Conservation (phyloP, 129 eudicot species). For the Arctium lappa region DNA sequence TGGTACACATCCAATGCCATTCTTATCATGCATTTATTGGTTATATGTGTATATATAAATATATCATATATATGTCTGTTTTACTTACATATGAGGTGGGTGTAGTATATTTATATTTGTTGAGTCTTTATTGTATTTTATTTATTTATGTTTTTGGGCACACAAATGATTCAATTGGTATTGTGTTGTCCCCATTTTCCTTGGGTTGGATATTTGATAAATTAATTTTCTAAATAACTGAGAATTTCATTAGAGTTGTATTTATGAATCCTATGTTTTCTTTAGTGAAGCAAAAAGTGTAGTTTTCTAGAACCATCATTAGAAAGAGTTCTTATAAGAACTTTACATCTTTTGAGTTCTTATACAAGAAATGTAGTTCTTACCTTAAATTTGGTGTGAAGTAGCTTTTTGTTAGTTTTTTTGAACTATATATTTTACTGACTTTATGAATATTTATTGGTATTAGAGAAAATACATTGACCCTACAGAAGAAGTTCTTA, state of each 20-base stretch:
- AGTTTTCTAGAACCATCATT: no score
- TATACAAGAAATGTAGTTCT: no score
- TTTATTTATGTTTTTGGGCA: not conserved
- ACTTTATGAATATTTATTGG: no score
- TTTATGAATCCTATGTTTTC: not conserved
- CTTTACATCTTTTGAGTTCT: no score
- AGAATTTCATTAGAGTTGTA: not conserved
- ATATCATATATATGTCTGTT: not conserved
- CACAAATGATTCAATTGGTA: not conserved
- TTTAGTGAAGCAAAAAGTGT: not conserved
- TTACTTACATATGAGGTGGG: slow-evolving; percentile 12
- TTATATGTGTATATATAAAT: slow-evolving; percentile 5
- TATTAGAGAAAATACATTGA: no score
- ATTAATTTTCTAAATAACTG: not conserved
- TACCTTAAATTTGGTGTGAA: no score
- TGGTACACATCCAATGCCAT: slow-evolving; percentile 5
- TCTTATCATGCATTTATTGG: not conserved
- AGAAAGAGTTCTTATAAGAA: no score
- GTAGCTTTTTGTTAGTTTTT: no score
- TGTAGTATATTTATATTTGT: slow-evolving; percentile 9
- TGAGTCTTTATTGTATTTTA: slow-evolving; percentile 3
- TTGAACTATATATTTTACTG: no score
- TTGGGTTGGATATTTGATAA: not conserved
- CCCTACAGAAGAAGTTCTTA: no score
- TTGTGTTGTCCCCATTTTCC: not conserved